A percentile compares a stretch with the other conserved stretches of the same genome.
phyloP scores from a whole-genome alignment of 2,329 filamentous ascomycete genomes.

The Gremmenia infestans region DNA sequence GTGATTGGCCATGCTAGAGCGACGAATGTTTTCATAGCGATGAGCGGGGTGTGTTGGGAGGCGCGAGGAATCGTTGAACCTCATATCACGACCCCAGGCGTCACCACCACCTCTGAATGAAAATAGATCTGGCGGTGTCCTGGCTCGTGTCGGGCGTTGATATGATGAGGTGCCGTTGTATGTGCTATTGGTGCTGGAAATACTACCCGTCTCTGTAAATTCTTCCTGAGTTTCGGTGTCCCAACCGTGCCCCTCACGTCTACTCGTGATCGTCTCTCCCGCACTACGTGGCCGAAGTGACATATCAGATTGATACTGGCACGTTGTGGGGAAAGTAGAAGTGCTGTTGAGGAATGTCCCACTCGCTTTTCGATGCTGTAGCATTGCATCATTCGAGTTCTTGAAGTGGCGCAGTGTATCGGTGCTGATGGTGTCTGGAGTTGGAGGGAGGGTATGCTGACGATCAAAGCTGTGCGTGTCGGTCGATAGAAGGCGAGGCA shows the following conservation, averaged over 20 bases:
- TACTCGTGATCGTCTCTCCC: constrained; percentile 30
- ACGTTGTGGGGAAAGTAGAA: constrained; percentile 15
- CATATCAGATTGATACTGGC: constrained; percentile 20
- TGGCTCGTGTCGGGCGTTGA: constrained; percentile 11
- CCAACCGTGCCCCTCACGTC: constrained; percentile 33
- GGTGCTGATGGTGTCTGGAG: constrained; percentile 33
- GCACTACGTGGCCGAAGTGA: constrained; percentile 29
- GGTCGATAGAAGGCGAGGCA: constrained; percentile 10
- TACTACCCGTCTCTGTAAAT: constrained; percentile 24
- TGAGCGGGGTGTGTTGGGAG: constrained; percentile 16
- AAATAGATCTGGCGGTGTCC: constrained; percentile 12
- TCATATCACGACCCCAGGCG: constrained; percentile 26
- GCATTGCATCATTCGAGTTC: constrained; percentile 45
- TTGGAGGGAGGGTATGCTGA: constrained; percentile 29
- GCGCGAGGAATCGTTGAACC: constrained; percentile 18
- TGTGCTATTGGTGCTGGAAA: constrained; percentile 19
- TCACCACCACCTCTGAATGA: constrained; percentile 7
- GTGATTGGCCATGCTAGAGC: constrained; percentile 16
- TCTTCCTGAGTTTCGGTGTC: constrained; percentile 30
- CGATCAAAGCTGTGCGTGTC: constrained; percentile 35
- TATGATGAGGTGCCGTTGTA: constrained; percentile 12
- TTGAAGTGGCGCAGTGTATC: constrained; percentile 39
- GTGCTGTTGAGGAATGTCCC: constrained; percentile 19
- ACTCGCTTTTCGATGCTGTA: constrained; percentile 10
- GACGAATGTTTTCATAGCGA: constrained; percentile 16